Evolutionary conservation across 2,329 filamentous ascomycete species (phyloP), one percentile per base, ranked within the genome.

Genomic region (Aspergillus sp.): DNA sequence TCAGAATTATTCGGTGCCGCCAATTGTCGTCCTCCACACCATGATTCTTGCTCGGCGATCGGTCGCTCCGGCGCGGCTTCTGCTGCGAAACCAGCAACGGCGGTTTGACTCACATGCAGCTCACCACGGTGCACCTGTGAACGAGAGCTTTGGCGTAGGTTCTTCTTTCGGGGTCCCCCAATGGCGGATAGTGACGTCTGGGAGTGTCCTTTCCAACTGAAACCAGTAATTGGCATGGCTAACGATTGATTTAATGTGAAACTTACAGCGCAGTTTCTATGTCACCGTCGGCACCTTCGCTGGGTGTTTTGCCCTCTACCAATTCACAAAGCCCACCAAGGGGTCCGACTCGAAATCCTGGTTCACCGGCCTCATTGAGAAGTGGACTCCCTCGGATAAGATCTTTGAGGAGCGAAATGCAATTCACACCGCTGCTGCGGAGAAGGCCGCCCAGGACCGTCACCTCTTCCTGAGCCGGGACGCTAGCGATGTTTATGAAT

Each of bases 401-500:
- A 70, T 76, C 42, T 84, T 80, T 73, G 80, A 80, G 54, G 75
- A 79, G 64, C 78, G 81, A 65, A 89, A 88, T 68, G 80, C 82
- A 54, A 68, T 87, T 51, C 86, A 87, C 72, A 84, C 83, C 11
- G 76, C 78, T 58, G 81, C 83, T 63, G 75, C 88, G 61, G 85
- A 89, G 76, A 82, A 84, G 74, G 86, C 86, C 22, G 86, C 83
- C 37, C 75, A 78, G 51, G 86, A 89, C 70, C 77, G 83, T 60
- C 83, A 86, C 64, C 70, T 89, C 64, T 87, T 88, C 70, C 76
- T 80, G 30, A 78, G 74, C 58, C 72, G 74, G 56, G 66, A 64
- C 27, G 67, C 67, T 19, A 67, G 74, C 20, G 74, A 78, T 63
- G 77, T 74, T 54, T 75, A 85, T 45, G 79, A 85, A 19, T 71